Evolutionary conservation across 2,329 filamentous ascomycete species (phyloP), one percentile per base, ranked within the genome.

Genomic region (Hymenoscyphus fraxineus): DNA sequence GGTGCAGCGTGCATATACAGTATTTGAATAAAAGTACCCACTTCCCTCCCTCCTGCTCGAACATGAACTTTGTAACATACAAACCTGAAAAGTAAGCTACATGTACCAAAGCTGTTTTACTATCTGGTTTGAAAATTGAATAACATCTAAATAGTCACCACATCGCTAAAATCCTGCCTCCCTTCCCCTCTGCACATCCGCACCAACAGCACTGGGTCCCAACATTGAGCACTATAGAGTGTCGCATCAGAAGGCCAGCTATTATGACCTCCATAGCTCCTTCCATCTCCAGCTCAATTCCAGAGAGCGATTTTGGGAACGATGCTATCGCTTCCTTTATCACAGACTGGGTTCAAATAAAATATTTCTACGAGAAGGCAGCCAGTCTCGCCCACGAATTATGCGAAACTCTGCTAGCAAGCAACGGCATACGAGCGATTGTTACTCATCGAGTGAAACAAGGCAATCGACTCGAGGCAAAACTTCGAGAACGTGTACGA

Each of bases 401-500:
- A 15, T 66, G 65, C 62, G 56, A 66, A 38, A 63, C 55, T 10
- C 27, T 64, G 6, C 60, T 66, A 35, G 59, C 62, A 10, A 63
- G 60, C 47, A 60, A 62, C 41, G 60, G 39, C 4, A 66, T 66
- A 57, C 62, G 55, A 16, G 62, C 63, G 13, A 65, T 65, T 54
- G 63, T 65, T n/a, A 65, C 63, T 2, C 44, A 61, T 54, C 47
- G 65, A 54, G 63, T 61, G 9, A 67, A 65, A 31, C 35, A 64
- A 57, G 40, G 35, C 15, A 12, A 59, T 27, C n/a, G 65, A 55
- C 60, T 65, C 12, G 65, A 67, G 40, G 54, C 56, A n/a, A 67
- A 47, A 64, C 58, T 38, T 41, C 61, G 58, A 61, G 40, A 59
- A 57, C 63, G 44, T 62, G 65, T 58, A 44, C 63, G 9, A 60